Base-by-base conservation (phyloP, 257 asterid species). In the Orobanche coerulescens region DNA sequence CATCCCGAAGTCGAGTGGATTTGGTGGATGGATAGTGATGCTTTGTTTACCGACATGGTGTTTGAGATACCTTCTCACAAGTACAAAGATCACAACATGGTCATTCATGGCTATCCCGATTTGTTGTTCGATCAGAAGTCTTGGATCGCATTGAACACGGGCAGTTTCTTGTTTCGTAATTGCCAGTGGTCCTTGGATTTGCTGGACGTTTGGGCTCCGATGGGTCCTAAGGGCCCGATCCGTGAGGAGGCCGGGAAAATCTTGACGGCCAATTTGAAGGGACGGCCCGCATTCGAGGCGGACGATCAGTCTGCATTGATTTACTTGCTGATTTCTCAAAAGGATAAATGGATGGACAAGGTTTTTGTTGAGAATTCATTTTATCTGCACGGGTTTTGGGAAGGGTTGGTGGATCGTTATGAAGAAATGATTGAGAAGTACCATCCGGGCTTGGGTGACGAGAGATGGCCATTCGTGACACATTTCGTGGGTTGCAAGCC, bases 1-100 rank as follows among this genome's bases (percentile, higher is more conserved):
- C 98, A 91, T 67, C 96, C 98, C 6, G 98, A 91, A 53, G 88
- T 88, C 4, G 96, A 91, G 79, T 91, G 96, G 98, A 72, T 91
- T 60, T 91, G 98, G 98, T 91, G 96, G 97, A 85, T 91, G 94
- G 98, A 87, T 40, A 88, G 92, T 55, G 97, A 90, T 82, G 97
- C 96, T 5, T 19, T 90, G 73, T 90, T 90, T 61, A 85, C 98
- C 4, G 98, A 91, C 31, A 88, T 91, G 94, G 71, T 65, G 5
- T 91, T 91, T 64, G 95, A 82, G 73, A 44, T 90, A 3, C 96
- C 97, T 1, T 63, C 72, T 40, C n/a, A 31, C 2, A 87, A 82
- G 87, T 90, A 90, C 39, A 71, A 76, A 47, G 79, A 76, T 46
- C 39, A 76, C 19, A 90, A 90, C 56, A 56, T 90, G 84, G 94